Percentiles rank a stretch among this genome's conserved stretches.
Conservation (phyloP, 2,329 filamentous ascomycete genomes). For the Lasiodiplodia theobromae region DNA sequence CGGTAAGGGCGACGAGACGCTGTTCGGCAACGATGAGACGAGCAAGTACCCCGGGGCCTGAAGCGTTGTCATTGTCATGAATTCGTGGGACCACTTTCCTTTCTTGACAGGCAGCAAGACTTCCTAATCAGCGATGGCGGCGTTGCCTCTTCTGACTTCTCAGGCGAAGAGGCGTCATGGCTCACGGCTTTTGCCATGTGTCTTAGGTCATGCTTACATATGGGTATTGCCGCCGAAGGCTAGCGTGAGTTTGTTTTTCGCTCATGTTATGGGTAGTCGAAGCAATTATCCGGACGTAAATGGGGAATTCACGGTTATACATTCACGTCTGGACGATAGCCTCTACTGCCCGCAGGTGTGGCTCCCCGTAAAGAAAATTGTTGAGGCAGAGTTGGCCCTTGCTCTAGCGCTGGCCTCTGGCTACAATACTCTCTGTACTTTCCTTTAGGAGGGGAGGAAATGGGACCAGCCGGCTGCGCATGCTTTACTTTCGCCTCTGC, state of each 20-base stretch:
- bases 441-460: background rate
- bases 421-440: too few species aligned
- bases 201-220: background rate
- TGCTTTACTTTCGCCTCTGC: background rate
- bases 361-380: too few species aligned
- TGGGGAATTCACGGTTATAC: too few species aligned
- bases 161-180: constrained; percentile 12
- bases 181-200: constrained; percentile 1
- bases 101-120: constrained; percentile 2
- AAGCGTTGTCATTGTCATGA: constrained; percentile 11
- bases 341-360: too few species aligned
- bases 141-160: background rate
- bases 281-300: too few species aligned
- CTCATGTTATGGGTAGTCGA: too few species aligned
- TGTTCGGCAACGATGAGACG: constrained; percentile 70
- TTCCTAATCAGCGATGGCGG: constrained; percentile 4
- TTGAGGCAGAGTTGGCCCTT: too few species aligned
- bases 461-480: background rate
- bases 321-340: too few species aligned
- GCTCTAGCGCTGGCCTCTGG: too few species aligned
- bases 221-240: too few species aligned
- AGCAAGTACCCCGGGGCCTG: constrained; percentile 21
- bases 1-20: constrained; percentile 80
- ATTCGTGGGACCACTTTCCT: constrained; percentile 7
- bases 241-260: too few species aligned